A percentile compares a stretch with the other conserved stretches of the same genome.
These are phyloP conservation scores for Xerocomus brunneocitrinus DNA, from an alignment of 768 basidiomycete genomes.

Conservation along the genomic window DNA sequence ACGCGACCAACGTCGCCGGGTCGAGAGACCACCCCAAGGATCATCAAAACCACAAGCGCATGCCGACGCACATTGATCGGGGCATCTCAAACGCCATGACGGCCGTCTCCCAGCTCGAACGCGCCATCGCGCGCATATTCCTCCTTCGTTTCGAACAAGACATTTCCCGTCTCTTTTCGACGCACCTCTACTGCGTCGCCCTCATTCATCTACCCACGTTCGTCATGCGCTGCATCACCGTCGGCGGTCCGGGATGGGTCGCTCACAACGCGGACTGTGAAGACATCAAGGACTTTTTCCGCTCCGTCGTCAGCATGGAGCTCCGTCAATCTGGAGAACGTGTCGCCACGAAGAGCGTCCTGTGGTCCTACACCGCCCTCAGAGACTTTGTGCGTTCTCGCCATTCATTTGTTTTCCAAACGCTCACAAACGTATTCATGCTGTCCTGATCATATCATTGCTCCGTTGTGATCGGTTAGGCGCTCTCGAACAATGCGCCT, in stretches of 20 bases:
- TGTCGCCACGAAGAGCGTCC: slow-evolving; percentile 73
- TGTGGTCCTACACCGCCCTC: slow-evolving; percentile 76
- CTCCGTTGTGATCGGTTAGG: slow-evolving; percentile 34
- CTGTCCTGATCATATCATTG: neutral
- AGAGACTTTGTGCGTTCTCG: slow-evolving; percentile 57
- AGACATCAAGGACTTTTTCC: slow-evolving; percentile 71
- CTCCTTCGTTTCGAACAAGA: slow-evolving; percentile 70
- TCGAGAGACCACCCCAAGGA: slow-evolving; percentile 1
- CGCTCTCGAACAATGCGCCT: slow-evolving; percentile 63
- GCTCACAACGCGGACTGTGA: slow-evolving; percentile 63
- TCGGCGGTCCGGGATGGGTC: slow-evolving; percentile 64
- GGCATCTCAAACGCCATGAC: slow-evolving; percentile 52
- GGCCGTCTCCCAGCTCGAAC: slow-evolving; percentile 63
- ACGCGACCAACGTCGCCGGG: slow-evolving; percentile 19
- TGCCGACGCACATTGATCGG: slow-evolving; percentile 50
- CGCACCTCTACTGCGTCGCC: slow-evolving; percentile 59
- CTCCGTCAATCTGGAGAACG: slow-evolving; percentile 73
- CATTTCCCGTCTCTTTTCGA: slow-evolving; percentile 70
- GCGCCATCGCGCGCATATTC: slow-evolving; percentile 62
- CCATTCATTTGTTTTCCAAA: neutral
- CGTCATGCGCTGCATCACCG: slow-evolving; percentile 57
- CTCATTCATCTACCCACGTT: slow-evolving; percentile 65
- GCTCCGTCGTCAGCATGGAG: slow-evolving; percentile 68
- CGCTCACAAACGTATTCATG: no score
- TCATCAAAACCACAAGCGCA: slow-evolving; percentile 31